Percentiles rank a stretch among this genome's conserved stretches.
phyloP scores from a whole-genome alignment of 176 grass and related monocot genomes.

The Otatea glauca region DNA sequence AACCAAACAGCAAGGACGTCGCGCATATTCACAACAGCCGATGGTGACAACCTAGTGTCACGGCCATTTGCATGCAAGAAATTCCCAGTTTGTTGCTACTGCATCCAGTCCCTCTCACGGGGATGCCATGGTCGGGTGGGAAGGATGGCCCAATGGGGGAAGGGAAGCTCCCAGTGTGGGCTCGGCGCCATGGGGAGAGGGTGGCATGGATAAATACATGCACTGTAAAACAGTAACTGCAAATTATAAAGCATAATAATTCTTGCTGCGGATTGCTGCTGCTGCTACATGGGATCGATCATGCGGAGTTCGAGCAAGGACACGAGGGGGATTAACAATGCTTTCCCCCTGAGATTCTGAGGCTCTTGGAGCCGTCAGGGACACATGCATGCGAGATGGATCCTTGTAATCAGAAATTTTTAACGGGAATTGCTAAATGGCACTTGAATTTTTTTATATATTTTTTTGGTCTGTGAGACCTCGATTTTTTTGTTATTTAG shows the following conservation, averaged over 20 bases:
- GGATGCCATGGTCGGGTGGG: slow-evolving; percentile 50
- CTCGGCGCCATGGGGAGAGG: too few relatives aligned
- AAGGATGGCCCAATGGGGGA: slow-evolving; percentile 18
- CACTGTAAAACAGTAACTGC: background rate
- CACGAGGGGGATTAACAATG: slow-evolving; percentile 5
- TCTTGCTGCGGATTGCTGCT: background rate
- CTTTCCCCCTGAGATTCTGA: background rate
- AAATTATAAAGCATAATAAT: background rate
- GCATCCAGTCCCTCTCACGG: slow-evolving; percentile 51
- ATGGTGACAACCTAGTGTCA: slow-evolving; percentile 14
- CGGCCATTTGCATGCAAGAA: background rate
- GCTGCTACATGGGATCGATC: background rate
- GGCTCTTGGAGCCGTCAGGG: slow-evolving; percentile 7
- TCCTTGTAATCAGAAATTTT: background rate
- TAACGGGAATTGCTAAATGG: too few relatives aligned
- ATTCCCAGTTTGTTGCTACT: slow-evolving; percentile 37
- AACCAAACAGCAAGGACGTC: slow-evolving; percentile 1
- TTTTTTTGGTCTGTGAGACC: too few relatives aligned
- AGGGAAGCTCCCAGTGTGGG: slow-evolving; percentile 13
- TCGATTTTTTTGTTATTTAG: too few relatives aligned
- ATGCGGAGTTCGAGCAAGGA: background rate
- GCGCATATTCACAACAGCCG: slow-evolving; percentile 12
- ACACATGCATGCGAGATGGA: slow-evolving; percentile 37
- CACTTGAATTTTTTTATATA: too few relatives aligned
- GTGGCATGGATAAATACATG: too few relatives aligned